Base-by-base conservation (phyloP, 345 rosid species). In the Melaleuca quinquenervia region DNA sequence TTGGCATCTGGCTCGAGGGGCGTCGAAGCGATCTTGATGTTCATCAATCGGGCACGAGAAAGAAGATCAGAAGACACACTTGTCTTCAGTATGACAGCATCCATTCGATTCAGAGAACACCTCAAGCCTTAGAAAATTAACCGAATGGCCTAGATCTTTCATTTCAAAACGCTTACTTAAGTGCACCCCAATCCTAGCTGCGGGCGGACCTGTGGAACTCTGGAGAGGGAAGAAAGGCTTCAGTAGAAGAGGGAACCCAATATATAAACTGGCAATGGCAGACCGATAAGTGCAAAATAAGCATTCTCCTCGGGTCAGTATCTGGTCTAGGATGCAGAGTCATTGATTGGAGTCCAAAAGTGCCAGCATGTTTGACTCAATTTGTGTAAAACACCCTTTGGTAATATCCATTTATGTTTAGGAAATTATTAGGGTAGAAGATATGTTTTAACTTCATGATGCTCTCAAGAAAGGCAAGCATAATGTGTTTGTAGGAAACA, bases 151-250 rank as follows among this genome's bases (percentile, higher is more conserved):
- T n/a, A 52, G 44, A 36, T 41, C n/a, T 54, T 83, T 54, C 58
- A 36, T 53, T 22, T 54, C 60, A 13, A 53, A 54, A 52, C 53
- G 60, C n/a, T 27, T 52, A 29, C 76, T 64, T 3, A 64, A 62
- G 8, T 16, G 9, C 22, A 44, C 7, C 29, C 15, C 29, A n/a
- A n/a, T n/a, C n/a, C n/a, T n/a, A n/a, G n/a, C n/a, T n/a, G n/a
- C n/a, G n/a, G n/a, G n/a, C n/a, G n/a, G 96, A 93, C 88, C 87
- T 95, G 26, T 94, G 98, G 96, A 90, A 93, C 86, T 90, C 85
- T 64, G 82, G 16, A 48, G 89, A 90, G 70, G 88, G 89, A 16
- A 91, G 91, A 84, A 94, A 84, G 86, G 95, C 98, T 1, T 84
- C 91, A 48, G 83, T 93, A 64, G 86, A 84, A 48, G 97, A 95